Conservation (phyloP, 2,329 filamentous ascomycete genomes). For the Monascus ruber region DNA sequence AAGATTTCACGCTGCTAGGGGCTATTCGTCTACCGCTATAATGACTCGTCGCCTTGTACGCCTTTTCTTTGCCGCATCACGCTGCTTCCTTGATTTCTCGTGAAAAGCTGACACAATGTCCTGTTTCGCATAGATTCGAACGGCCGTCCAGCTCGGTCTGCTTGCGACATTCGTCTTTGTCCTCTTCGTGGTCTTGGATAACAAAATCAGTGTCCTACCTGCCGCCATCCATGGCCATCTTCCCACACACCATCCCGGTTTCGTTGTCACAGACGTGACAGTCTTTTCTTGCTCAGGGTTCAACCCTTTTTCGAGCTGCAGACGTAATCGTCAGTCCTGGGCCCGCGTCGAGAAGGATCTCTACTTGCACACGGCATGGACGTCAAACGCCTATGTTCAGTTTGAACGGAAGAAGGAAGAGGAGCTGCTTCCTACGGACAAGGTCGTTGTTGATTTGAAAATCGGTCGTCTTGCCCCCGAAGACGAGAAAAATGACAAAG, state of each 20-base stretch:
- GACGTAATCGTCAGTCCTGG: slow-evolving; percentile 62
- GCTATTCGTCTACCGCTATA: slow-evolving; percentile 13
- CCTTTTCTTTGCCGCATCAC: slow-evolving; percentile 1
- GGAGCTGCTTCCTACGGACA: slow-evolving; percentile 62
- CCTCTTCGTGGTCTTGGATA: slow-evolving; percentile 72
- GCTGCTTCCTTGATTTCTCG: slow-evolving; percentile 1
- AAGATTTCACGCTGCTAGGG: slow-evolving; percentile 14
- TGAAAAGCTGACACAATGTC: neutral
- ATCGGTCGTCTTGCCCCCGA: slow-evolving; percentile 63
- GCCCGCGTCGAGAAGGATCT: slow-evolving; percentile 82
- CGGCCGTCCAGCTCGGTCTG: slow-evolving; percentile 62
- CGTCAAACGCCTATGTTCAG: slow-evolving; percentile 67
- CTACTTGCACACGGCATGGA: slow-evolving; percentile 63
- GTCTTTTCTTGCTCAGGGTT: slow-evolving; percentile 64
- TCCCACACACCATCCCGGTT: slow-evolving; percentile 71
- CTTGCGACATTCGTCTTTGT: slow-evolving; percentile 56
- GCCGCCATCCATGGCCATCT: slow-evolving; percentile 76
- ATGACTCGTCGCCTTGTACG: slow-evolving; percentile 35
- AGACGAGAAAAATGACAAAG: slow-evolving; percentile 41
- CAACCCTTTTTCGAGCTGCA: slow-evolving; percentile 65
- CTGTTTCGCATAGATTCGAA: slow-evolving; percentile 40
- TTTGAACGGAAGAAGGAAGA: slow-evolving; percentile 77
- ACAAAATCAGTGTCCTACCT: slow-evolving; percentile 76
- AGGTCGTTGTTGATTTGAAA: slow-evolving; percentile 66
- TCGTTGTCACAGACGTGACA: slow-evolving; percentile 76